phyloP scores from a whole-genome alignment of 148 eudicot genomes.

The Camellia japonica region DNA sequence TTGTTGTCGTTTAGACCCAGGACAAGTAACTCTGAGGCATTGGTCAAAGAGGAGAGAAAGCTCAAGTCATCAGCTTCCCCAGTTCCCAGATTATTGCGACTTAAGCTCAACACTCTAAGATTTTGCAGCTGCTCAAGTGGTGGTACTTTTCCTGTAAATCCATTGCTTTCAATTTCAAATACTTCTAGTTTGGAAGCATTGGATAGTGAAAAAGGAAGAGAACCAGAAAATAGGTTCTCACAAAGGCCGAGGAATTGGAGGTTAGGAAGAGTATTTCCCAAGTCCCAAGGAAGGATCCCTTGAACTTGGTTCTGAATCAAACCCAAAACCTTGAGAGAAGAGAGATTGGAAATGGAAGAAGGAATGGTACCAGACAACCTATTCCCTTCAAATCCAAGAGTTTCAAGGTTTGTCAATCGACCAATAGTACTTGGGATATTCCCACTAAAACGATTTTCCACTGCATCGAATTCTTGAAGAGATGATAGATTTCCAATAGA shows the following conservation, averaged over 20 bases:
- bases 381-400: background rate
- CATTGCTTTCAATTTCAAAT: background rate
- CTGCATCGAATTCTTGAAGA: background rate
- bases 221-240: slow-evolving; percentile 11
- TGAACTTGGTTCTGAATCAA: slow-evolving; percentile 1
- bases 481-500: slow-evolving; percentile 17
- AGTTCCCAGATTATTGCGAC: slow-evolving; percentile 10
- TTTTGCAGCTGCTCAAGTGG: background rate
- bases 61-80: slow-evolving; percentile 21
- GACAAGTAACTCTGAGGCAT: background rate
- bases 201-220: slow-evolving; percentile 12
- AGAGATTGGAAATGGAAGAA: slow-evolving; percentile 11
- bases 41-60: slow-evolving; percentile 27
- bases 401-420: background rate
- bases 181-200: slow-evolving; percentile 8
- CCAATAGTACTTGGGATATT: slow-evolving; percentile 13
- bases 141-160: background rate
- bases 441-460: background rate
- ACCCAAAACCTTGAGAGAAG: background rate
- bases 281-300: slow-evolving; percentile 2
- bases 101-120: background rate
- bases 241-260: background rate
- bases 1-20: slow-evolving; percentile 5
- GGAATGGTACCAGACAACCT: slow-evolving; percentile 12
- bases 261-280: background rate